A percentile compares a stretch with the other conserved stretches of the same genome.
Conservation (phyloP, 2,329 filamentous ascomycete genomes). For the Fusarium sp. region DNA sequence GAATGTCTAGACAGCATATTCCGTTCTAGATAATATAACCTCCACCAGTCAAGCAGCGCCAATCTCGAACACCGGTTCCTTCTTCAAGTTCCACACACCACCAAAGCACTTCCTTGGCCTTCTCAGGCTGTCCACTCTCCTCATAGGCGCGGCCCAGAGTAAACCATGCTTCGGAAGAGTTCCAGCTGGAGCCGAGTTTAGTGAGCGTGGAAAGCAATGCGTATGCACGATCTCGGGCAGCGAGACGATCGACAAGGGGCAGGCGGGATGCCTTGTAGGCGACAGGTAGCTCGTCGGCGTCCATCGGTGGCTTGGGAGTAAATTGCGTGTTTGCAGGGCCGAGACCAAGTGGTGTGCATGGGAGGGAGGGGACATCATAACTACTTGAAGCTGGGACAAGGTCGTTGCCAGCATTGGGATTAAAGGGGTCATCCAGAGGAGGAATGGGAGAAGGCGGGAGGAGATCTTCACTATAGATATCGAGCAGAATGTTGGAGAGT, state of each 20-base stretch:
- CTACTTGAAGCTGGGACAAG: conserved; percentile 9
- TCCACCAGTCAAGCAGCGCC: conserved; percentile 75
- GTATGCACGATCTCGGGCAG: conserved; percentile 89
- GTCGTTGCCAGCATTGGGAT: not conserved
- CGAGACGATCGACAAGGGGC: conserved; percentile 82
- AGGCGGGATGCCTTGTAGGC: conserved; percentile 70
- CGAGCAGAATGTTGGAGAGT: conserved; percentile 85
- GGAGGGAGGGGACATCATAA: conserved; percentile 47
- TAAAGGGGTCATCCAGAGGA: conserved; percentile 49
- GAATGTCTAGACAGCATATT: not conserved
- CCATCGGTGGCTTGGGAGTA: conserved; percentile 34
- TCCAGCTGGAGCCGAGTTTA: conserved; percentile 88
- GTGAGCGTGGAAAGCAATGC: conserved; percentile 84
- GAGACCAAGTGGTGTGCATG: conserved; percentile 61
- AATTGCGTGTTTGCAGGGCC: conserved; percentile 44
- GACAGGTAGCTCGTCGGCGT: conserved; percentile 59
- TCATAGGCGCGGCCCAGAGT: conserved; percentile 88
- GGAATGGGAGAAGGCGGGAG: conserved; percentile 68
- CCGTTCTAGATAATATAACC: conserved; percentile 66
- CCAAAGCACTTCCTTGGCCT: conserved; percentile 93
- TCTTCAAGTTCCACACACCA: conserved; percentile 98
- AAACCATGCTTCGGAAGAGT: conserved; percentile 93
- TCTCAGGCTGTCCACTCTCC: conserved; percentile 83
- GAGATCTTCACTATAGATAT: conserved; percentile 79
- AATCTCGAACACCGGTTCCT: conserved; percentile 79